phyloP scores from a whole-genome alignment of 2,329 filamentous ascomycete species.

The Sclerotinia borealis region DNA sequence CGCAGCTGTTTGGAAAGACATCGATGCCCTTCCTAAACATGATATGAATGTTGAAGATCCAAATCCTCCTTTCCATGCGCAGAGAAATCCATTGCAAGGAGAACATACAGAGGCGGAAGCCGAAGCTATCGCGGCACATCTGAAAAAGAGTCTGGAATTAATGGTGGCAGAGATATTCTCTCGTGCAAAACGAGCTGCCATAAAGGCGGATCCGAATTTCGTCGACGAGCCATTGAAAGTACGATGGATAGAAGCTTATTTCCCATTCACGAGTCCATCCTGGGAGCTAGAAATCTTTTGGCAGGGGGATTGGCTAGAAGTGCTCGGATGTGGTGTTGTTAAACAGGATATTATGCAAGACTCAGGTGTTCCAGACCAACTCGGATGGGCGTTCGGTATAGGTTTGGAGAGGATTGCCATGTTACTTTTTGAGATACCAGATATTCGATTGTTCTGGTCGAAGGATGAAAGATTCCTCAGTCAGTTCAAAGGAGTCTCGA shows the following conservation, averaged over 20 bases:
- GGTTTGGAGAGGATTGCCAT: conserved; percentile 94
- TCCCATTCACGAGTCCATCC: conserved; percentile 91
- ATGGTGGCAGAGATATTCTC: conserved; percentile 88
- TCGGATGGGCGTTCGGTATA: conserved; percentile 94
- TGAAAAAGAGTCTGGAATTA: conserved; percentile 83
- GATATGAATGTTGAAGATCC: conserved; percentile 74
- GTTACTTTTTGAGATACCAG: conserved; percentile 92
- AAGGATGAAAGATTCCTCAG: conserved; percentile 74
- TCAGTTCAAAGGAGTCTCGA: conserved; percentile 67
- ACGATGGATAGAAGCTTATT: conserved; percentile 95
- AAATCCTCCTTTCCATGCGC: conserved; percentile 68
- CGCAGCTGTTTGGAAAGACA: conserved; percentile 61
- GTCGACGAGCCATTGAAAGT: conserved; percentile 70
- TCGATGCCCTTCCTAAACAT: conserved; percentile 67
- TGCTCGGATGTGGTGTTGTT: conserved; percentile 87
- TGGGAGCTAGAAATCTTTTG: conserved; percentile 97
- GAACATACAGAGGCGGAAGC: conserved; percentile 71
- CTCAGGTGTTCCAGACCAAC: conserved; percentile 65
- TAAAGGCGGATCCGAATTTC: conserved; percentile 42
- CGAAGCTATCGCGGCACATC: conserved; percentile 73
- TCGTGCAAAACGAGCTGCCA: conserved; percentile 62
- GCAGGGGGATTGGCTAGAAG: conserved; percentile 90
- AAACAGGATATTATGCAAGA: conserved; percentile 75
- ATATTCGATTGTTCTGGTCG: conserved; percentile 97
- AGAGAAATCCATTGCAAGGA: conserved; percentile 77